Evolutionary conservation across 768 basidiomycete species (phyloP), one percentile per base, ranked within the genome.

Genomic region (Pisolithus albus): DNA sequence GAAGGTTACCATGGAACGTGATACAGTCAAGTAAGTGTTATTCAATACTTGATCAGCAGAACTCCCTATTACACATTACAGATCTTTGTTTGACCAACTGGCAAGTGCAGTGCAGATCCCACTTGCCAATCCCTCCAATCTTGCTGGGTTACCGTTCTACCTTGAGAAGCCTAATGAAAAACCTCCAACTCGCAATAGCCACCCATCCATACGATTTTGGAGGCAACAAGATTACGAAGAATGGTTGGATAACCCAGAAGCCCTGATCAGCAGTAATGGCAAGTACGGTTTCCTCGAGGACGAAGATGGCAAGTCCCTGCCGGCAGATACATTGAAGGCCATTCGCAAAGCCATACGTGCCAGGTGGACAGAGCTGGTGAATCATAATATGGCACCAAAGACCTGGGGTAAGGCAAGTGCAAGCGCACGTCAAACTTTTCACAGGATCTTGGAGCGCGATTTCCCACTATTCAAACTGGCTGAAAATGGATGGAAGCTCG

Each of bases 401-500:
- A 38, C 43, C 6, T 55, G 41, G 51, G 51, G 51, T 26, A 24
- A 19, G 19, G 46, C 51, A 24, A 52, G 40, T 32, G 24, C 54
- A 8, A 43, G 30, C 15, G 39, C 30, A 2, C 11, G 18, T 16
- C 16, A 55, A 16, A 11, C 43, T 3, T 32, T 55, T 9, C 46
- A 43, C 15, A 23, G 5, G 4, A 30, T 52, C n/a, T 36, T 55
- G 39, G 46, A 55, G 19, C 32, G 39, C 4, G 34, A 46, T 30
- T 55, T 19, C 38, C 40, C 46, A 0, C 13, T 55, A 2, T 47
- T 55, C 34, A 52, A 28, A 34, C 42, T 55, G 7, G 23, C 45
- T 9, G 34, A 55, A 5, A 38, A 52, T 24, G 19, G 54, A 1
- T 55, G 54, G 51, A 55, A 55, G 24, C 24, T 52, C 0, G 28